These are phyloP conservation scores for Xanthoconium purpureum DNA, from an alignment of 768 basidiomycete genomes.

Conservation along the genomic window DNA sequence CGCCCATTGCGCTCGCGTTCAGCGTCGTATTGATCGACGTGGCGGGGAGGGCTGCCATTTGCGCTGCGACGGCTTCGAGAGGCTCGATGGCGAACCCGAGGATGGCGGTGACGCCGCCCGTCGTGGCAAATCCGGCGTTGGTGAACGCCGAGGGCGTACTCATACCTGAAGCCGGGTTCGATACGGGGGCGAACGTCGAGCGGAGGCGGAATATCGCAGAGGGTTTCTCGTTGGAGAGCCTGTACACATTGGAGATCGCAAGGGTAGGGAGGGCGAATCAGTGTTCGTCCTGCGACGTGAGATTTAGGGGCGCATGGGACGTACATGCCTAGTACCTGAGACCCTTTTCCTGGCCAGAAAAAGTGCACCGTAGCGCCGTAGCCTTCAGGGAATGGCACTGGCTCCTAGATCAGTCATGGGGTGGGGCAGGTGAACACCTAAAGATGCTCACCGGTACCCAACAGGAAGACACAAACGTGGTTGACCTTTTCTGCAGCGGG, in stretches of 20 bases:
- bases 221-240: conserved; percentile 88
- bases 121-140: conserved; percentile 26
- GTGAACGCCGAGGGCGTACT: conserved; percentile 34
- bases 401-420: not conserved
- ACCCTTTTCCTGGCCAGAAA: conserved; percentile 83
- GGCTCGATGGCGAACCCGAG: conserved; percentile 83
- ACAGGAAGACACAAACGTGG: conserved; percentile 80
- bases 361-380: conserved; percentile 85
- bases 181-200: conserved; percentile 49
- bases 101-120: conserved; percentile 60
- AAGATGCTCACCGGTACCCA: conserved; percentile 61
- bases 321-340: conserved; percentile 82
- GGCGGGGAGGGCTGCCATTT: conserved; percentile 48
- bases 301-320: conserved; percentile 23
- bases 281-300: not conserved
- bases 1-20: conserved; percentile 10
- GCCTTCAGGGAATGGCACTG: conserved; percentile 79
- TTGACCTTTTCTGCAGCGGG: conserved; percentile 71
- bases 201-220: conserved; percentile 85
- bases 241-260: conserved; percentile 25
- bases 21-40: conserved; percentile 25
- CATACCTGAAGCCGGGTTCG: conserved; percentile 31
- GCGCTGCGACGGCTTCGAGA: conserved; percentile 53
- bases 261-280: not conserved
- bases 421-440: not conserved